These are phyloP conservation scores for Neoboletus subvelutipes DNA, from an alignment of 768 basidiomycete genomes.

Conservation along the genomic window DNA sequence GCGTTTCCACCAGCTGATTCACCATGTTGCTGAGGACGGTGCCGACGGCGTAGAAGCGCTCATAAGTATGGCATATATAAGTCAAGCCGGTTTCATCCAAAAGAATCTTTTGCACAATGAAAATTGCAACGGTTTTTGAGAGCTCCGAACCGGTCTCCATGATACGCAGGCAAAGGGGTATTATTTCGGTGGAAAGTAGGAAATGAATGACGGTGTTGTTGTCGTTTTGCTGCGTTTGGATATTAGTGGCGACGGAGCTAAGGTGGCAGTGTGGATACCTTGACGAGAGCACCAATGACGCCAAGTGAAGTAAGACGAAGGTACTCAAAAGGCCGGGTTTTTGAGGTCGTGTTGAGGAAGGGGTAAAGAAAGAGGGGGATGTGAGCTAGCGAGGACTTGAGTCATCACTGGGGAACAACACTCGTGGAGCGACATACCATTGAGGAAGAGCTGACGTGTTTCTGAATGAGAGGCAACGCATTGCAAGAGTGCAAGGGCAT, in stretches of 20 bases:
- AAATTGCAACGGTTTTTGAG: constrained; percentile 98
- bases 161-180: constrained; percentile 96
- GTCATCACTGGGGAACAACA: background rate
- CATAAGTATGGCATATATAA: constrained; percentile 99
- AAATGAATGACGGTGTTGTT: constrained; percentile 99
- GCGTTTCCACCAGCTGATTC: constrained; percentile 94
- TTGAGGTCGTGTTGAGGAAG: constrained; percentile 97
- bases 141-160: constrained; percentile 99
- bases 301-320: constrained; percentile 98
- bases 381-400: constrained; percentile 62
- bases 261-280: constrained; percentile 50
- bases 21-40: constrained; percentile 99
- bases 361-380: constrained; percentile 95
- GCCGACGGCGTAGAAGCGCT: constrained; percentile 98
- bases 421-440: constrained; percentile 51
- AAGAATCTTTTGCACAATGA: constrained; percentile 98
- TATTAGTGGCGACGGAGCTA: constrained; percentile 10
- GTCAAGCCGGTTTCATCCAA: constrained; percentile 96
- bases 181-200: constrained; percentile 97
- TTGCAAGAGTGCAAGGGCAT: constrained; percentile 94
- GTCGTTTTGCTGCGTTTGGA: constrained; percentile 85
- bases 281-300: constrained; percentile 97
- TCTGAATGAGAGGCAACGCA: constrained; percentile 98
- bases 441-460: constrained; percentile 91
- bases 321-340: constrained; percentile 99